Percentiles rank a stretch among this genome's conserved stretches.
Evolutionary conservation across 2,329 filamentous ascomycete species (phyloP).

Genomic region (Aspergillus unguis): DNA sequence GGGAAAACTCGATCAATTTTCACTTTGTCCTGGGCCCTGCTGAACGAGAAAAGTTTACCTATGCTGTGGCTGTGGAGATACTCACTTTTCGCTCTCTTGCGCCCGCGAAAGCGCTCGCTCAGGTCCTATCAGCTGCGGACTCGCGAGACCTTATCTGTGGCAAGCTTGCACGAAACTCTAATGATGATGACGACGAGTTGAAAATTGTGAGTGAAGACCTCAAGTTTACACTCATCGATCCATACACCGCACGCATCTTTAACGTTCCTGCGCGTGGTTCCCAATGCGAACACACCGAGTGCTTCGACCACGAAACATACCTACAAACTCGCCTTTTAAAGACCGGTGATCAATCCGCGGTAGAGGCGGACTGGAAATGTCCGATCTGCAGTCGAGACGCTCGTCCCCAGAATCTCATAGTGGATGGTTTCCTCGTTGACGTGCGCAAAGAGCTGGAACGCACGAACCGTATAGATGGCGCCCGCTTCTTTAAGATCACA

Average conservation of each 20-base stretch:
- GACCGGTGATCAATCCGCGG: slow-evolving; percentile 40
- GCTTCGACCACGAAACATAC: slow-evolving; percentile 85
- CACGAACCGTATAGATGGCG: slow-evolving; percentile 48
- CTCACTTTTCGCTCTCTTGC: slow-evolving; percentile 54
- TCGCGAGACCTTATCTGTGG: slow-evolving; percentile 58
- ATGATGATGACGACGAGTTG: slow-evolving; percentile 57
- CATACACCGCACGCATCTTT: slow-evolving; percentile 64
- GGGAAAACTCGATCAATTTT: slow-evolving; percentile 61
- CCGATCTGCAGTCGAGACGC: slow-evolving; percentile 78
- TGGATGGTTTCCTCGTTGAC: slow-evolving; percentile 70
- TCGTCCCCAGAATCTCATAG: slow-evolving; percentile 64
- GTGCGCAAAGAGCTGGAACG: slow-evolving; percentile 57
- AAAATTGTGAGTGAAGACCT: slow-evolving; percentile 57
- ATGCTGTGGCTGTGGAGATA: slow-evolving; percentile 67
- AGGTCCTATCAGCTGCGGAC: slow-evolving; percentile 44
- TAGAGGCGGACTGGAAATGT: slow-evolving; percentile 69
- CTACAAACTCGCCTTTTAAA: slow-evolving; percentile 59
- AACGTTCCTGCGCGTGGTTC: slow-evolving; percentile 67
- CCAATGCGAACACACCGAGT: slow-evolving; percentile 73
- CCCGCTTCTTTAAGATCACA: slow-evolving; percentile 61
- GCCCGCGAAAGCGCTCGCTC: slow-evolving; percentile 37
- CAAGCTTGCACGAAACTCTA: slow-evolving; percentile 40
- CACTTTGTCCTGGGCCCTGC: slow-evolving; percentile 41
- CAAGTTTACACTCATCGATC: slow-evolving; percentile 63
- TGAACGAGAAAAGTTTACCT: slow-evolving; percentile 40